A percentile compares a stretch with the other conserved stretches of the same genome.
Evolutionary conservation across 139 green algal species (phyloP).

Genomic region (Dunaliella sp.): DNA sequence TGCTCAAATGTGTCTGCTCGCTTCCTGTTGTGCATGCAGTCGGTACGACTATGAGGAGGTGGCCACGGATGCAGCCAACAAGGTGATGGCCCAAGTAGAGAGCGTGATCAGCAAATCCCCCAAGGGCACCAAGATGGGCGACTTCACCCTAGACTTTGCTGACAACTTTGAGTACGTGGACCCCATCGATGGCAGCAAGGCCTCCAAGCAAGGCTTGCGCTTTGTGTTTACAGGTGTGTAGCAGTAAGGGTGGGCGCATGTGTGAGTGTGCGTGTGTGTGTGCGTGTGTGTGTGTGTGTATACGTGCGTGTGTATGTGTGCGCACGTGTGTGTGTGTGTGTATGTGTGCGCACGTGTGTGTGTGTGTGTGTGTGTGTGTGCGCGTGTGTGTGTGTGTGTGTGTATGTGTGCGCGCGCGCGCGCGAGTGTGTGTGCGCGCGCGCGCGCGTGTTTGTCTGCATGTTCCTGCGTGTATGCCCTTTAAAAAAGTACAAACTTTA

Average conservation of each 20-base stretch:
- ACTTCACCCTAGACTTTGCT: slow-evolving; percentile 78
- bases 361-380: too few species aligned
- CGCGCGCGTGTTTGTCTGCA: too few species aligned
- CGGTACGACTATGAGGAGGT: slow-evolving; percentile 97
- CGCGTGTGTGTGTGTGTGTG: too few species aligned
- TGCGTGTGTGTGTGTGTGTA: not conserved
- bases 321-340: not conserved
- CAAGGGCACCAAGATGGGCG: slow-evolving; percentile 70
- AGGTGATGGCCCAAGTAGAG: slow-evolving; percentile 85
- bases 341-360: too few species aligned
- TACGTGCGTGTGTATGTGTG: not conserved
- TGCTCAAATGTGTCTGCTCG: too few species aligned
- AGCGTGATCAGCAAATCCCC: slow-evolving; percentile 5
- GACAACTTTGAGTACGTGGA: slow-evolving; percentile 99
- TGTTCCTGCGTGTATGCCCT: too few species aligned
- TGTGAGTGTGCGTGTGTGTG: not conserved
- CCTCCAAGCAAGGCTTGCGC: slow-evolving; percentile 90
- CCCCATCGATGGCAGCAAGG: slow-evolving; percentile 90
- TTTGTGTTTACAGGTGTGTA: slow-evolving; percentile 84
- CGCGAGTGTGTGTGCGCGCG: too few species aligned
- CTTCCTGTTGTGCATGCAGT: too few species aligned
- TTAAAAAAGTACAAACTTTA: too few species aligned
- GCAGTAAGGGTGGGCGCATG: not conserved
- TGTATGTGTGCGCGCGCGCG: too few species aligned
- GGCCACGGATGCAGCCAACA: slow-evolving; percentile 68